Conservation (phyloP, 352 stramenopile genomes). For the Phytophthora litchii region DNA sequence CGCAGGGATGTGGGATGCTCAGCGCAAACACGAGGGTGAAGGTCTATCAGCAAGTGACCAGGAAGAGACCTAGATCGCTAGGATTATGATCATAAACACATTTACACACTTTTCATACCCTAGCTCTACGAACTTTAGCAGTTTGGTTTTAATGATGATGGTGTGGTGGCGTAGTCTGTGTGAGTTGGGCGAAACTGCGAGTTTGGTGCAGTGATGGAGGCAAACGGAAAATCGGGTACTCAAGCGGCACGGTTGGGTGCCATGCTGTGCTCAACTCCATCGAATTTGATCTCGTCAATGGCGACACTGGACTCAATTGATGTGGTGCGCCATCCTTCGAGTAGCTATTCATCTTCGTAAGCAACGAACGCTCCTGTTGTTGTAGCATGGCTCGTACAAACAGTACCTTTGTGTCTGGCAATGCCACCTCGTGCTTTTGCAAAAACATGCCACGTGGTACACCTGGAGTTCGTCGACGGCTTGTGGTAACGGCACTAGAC, state of each 20-base stretch:
- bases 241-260: constrained; percentile 39
- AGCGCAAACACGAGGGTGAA: constrained; percentile 67
- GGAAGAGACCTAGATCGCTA: constrained; percentile 2
- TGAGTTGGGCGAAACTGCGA: constrained; percentile 45
- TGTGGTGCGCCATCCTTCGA: constrained; percentile 30
- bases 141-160: constrained; percentile 10
- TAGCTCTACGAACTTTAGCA: constrained; percentile 11
- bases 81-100: background rate
- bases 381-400: constrained; percentile 89
- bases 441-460: constrained; percentile 70
- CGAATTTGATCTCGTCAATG: constrained; percentile 43
- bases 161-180: constrained; percentile 21
- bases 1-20: constrained; percentile 74
- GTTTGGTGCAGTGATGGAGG: constrained; percentile 41
- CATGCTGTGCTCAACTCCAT: constrained; percentile 51
- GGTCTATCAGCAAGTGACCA: constrained; percentile 4
- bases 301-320: constrained; percentile 24
- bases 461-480: constrained; percentile 41
- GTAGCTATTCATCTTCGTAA: constrained; percentile 65
- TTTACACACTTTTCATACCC: constrained; percentile 8
- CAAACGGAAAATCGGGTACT: constrained; percentile 79
- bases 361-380: constrained; percentile 78
- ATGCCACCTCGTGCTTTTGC: constrained; percentile 72
- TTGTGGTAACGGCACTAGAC: constrained; percentile 31
- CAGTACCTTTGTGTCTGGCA: constrained; percentile 77